phyloP scores from a whole-genome alignment of 352 stramenopile species.

The Globisporangium alternatum region DNA sequence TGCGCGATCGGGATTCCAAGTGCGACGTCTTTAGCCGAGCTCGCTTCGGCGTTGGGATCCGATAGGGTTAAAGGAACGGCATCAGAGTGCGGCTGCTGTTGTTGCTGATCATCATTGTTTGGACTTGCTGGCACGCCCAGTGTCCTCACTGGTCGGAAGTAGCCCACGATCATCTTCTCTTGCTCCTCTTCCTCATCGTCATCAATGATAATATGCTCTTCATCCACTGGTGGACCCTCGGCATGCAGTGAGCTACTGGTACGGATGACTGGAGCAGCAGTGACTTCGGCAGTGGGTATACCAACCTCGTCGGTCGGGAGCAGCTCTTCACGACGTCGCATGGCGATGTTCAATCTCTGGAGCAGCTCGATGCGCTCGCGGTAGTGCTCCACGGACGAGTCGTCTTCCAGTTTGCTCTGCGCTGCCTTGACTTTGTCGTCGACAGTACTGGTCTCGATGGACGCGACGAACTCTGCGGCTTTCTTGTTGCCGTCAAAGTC shows the following conservation, averaged over 20 bases:
- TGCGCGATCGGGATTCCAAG: constrained; percentile 10
- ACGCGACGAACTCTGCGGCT: background rate
- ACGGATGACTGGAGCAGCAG: background rate
- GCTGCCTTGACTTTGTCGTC: background rate
- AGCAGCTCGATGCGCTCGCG: constrained; percentile 34
- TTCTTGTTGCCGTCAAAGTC: background rate
- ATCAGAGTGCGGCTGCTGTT: background rate
- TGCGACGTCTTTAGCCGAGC: background rate
- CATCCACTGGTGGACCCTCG: background rate
- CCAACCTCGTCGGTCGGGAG: background rate
- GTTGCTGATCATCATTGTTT: constrained; percentile 1
- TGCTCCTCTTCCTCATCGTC: background rate
- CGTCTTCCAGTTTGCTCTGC: background rate
- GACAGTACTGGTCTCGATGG: constrained; percentile 1
- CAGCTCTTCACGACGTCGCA: constrained; percentile 25
- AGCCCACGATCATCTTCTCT: constrained; percentile 42
- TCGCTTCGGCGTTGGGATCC: background rate
- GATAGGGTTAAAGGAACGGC: background rate
- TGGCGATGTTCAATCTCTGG: constrained; percentile 31
- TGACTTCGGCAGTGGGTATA: background rate
- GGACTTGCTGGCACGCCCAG: background rate
- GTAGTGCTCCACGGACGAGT: constrained; percentile 24
- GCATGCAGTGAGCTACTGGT: background rate
- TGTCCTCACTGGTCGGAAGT: constrained; percentile 24
- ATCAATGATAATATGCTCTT: background rate